These are phyloP conservation scores for Calonectria leucothoes DNA, from an alignment of 2,329 filamentous ascomycete genomes.

Conservation along the genomic window DNA sequence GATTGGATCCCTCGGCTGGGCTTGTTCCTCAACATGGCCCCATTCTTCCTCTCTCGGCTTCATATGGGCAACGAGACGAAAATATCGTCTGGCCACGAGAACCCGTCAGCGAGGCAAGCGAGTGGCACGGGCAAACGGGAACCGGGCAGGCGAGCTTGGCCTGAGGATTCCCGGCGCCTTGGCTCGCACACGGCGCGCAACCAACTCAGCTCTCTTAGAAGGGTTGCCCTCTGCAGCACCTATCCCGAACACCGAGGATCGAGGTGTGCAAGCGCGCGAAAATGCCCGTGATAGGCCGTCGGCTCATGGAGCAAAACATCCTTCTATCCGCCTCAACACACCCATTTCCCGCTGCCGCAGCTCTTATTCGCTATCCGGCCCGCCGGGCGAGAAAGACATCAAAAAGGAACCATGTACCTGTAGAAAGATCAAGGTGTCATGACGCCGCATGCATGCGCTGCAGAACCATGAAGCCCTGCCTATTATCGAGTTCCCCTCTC, in stretches of 20 bases:
- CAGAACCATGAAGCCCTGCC: not conserved
- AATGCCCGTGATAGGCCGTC: not conserved
- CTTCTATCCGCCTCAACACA: conserved; percentile 15
- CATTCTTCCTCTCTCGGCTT: conserved; percentile 12
- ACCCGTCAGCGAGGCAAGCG: not conserved
- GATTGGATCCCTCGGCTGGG: conserved; percentile 12
- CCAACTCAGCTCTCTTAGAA: not conserved
- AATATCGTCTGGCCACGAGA: not conserved
- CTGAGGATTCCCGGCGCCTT: conserved; percentile 5
- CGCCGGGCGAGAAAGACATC: not conserved
- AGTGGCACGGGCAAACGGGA: conserved; percentile 18
- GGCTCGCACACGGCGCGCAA: not conserved
- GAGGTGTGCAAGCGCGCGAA: not conserved
- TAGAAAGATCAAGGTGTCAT: not conserved
- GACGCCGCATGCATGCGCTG: conserved; percentile 20
- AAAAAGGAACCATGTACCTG: not conserved
- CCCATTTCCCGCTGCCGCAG: not conserved
- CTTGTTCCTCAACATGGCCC: conserved; percentile 1
- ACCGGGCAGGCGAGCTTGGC: not conserved
- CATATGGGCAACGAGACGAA: not conserved
- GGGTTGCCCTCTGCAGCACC: not conserved
- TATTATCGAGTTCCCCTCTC: not conserved
- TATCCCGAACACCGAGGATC: conserved; percentile 14
- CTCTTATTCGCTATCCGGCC: conserved; percentile 1
- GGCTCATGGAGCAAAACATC: not conserved